Evolutionary conservation across 371 early-diverging fungal genomes (phyloP), one percentile per base, ranked within the genome.

Genomic region (Modicella reniformis): DNA sequence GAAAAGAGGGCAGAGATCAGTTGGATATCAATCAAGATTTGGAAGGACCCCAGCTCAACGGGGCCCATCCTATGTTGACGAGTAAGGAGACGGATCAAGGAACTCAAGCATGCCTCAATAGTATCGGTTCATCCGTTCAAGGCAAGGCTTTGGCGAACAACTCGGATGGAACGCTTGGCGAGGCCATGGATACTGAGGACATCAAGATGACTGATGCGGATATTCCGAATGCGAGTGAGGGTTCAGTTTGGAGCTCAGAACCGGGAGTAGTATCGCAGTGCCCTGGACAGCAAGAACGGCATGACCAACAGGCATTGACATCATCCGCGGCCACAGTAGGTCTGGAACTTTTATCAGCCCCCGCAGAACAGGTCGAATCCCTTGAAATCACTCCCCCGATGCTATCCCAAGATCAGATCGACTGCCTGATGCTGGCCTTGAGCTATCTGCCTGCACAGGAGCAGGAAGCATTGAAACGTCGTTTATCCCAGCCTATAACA

Each of bases 401-500:
- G 55, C 40, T 79, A 19, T 62, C 61, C 2, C 21, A 33, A 0
- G 67, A 69, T 8, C 73, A 73, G 19, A 26, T 53, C 12, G 56
- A 59, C 13, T 73, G 73, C 37, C 54, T 79, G 19, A 17, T 30
- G 17, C 55, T 70, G 8, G 73, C 73, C 1, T 21, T 79, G 49
- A 28, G 13, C 2, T 67, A 55, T 50, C 30, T 79, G 12, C 80
- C 80, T 19, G n/a, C 23, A 12, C 80, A 79, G 37, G 80, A 79
- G 49, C 66, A 56, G 33, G 62, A 61, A 1, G 77, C 77, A 0
- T 52, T 76, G 48, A 19, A 37, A 33, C 44, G 44, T 33, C 7
- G 21, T 23, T 33, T 33, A 23, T 61, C 23, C 32, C 9, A 15
- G 1, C 26, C 9, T 52, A 52, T 19, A n/a, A n/a, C n/a, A n/a